phyloP scores from a whole-genome alignment of 306 rosid genomes.

The Prunus fruticosa region DNA sequence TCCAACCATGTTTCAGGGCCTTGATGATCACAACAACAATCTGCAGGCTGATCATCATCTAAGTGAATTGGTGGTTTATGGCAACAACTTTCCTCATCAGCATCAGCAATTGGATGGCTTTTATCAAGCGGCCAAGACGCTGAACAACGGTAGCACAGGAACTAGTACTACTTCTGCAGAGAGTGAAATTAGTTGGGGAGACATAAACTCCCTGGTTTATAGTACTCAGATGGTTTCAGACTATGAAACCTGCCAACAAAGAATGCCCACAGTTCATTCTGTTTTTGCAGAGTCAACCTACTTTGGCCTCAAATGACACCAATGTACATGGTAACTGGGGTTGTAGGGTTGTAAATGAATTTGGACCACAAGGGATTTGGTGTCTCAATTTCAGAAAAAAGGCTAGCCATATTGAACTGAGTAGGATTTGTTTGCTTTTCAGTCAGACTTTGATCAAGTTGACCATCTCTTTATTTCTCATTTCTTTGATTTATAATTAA shows the following conservation, averaged over 20 bases:
- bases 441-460: neutral
- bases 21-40: slow-evolving; percentile 26
- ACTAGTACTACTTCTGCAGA: slow-evolving; percentile 48
- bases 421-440: neutral
- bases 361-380: neutral
- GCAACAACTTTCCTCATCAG: slow-evolving; percentile 23
- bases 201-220: slow-evolving; percentile 49
- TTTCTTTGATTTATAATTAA: neutral
- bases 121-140: slow-evolving; percentile 37
- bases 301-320: slow-evolving; percentile 45
- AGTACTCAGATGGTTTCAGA: slow-evolving; percentile 53
- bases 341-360: slow-evolving; percentile 35
- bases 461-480: neutral
- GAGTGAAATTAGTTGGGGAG: slow-evolving; percentile 68
- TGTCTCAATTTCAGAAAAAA: neutral
- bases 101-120: slow-evolving; percentile 31
- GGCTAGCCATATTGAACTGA: neutral
- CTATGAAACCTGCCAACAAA: slow-evolving; percentile 40
- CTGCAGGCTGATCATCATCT: slow-evolving; percentile 29
- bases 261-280: slow-evolving; percentile 28
- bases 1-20: slow-evolving; percentile 33
- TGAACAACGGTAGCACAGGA: slow-evolving; percentile 37
- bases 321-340: slow-evolving; percentile 9
- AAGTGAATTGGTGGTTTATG: slow-evolving; percentile 40
- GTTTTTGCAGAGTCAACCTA: slow-evolving; percentile 48